A percentile compares a stretch with the other conserved stretches of the same genome.
These are phyloP conservation scores for Septoria petroselini DNA, from an alignment of 2,329 filamentous ascomycete species.

Conservation along the genomic window DNA sequence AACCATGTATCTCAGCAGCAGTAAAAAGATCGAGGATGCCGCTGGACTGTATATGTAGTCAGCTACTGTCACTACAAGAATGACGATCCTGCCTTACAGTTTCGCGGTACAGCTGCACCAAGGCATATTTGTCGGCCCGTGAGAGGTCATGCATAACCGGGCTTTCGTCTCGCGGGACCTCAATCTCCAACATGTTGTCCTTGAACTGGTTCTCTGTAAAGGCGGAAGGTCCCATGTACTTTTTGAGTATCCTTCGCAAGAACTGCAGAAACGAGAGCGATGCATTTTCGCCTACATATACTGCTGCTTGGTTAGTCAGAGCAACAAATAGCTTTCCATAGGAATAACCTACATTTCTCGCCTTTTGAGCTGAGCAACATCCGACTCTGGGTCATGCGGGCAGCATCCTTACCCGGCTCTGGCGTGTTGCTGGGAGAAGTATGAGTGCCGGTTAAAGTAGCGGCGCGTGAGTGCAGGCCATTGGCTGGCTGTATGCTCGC, in stretches of 20 bases:
- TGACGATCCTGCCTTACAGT: constrained; percentile 31
- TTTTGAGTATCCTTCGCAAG: constrained; percentile 48
- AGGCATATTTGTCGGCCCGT: constrained; percentile 36
- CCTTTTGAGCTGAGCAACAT: constrained; percentile 55
- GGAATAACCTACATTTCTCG: constrained; percentile 46
- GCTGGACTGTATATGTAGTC: constrained; percentile 40
- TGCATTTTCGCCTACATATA: constrained; percentile 52
- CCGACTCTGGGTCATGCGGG: constrained; percentile 29
- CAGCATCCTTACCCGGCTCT: constrained; percentile 19
- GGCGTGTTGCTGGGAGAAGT: constrained; percentile 22
- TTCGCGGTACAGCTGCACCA: constrained; percentile 38
- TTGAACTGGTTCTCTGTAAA: constrained; percentile 53
- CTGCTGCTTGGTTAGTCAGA: constrained; percentile 28
- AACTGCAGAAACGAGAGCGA: constrained; percentile 57
- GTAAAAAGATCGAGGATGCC: constrained; percentile 43
- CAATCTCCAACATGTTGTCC: constrained; percentile 54
- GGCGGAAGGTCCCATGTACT: constrained; percentile 53
- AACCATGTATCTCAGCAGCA: constrained; percentile 30
- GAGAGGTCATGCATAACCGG: constrained; percentile 30
- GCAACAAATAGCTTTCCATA: neutral
- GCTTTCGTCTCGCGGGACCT: constrained; percentile 23
- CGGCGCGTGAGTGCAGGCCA: constrained; percentile 5
- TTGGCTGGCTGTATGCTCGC: constrained; percentile 5
- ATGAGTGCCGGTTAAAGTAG: constrained; percentile 4
- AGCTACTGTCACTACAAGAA: constrained; percentile 12